Base-by-base conservation (phyloP, 225 moss, liverwort and hornwort genomes). In the Pleurozium schreberi region DNA sequence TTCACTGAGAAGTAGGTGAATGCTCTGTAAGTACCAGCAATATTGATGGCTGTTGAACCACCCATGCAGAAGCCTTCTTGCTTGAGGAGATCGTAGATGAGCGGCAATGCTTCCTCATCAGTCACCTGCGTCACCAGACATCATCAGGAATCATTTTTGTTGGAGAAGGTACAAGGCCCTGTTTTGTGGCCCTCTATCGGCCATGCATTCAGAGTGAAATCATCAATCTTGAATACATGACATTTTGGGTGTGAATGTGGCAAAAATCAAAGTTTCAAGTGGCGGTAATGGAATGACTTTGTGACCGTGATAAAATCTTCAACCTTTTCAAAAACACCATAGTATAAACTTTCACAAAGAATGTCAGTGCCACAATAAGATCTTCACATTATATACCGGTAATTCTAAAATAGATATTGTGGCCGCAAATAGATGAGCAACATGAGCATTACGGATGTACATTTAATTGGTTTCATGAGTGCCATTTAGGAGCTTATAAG, bases 31-130 rank as follows among this genome's bases (percentile, higher is more conserved):
- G 25, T 90, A 95, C 94, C 95, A 60, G 94, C 95, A 34, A 97
- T 94, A 58, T 96, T 98, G 57, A 98, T 95, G 43, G 94, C 98
- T 62, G 97, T 97, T 34, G 98, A 98, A 61, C 93, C 95, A 66
- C 98, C 98, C 94, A 98, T 96, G 93, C 97, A 98, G 83, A 95
- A 96, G 78, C 98, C 98, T 89, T 98, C 98, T 94, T 98, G 97
- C 93, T 97, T 97, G 74, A 98, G 94, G 61, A 98, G 92, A 92
- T 97, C 96, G 42, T 95, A 98, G 85, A 98, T 94, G 83, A 96
- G 91, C 50, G 98, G 98, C 90, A 98, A 92, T 47, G 97, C 94
- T 88, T 98, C 98, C 50, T 98, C 95, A 82, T 98, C 98, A 65
- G 94, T 94, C 59, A 98, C 98, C 95, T 95, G 87, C 55, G 53